These are phyloP conservation scores for Cucumis hystrix DNA, from an alignment of 306 rosid genomes.

Conservation along the genomic window DNA sequence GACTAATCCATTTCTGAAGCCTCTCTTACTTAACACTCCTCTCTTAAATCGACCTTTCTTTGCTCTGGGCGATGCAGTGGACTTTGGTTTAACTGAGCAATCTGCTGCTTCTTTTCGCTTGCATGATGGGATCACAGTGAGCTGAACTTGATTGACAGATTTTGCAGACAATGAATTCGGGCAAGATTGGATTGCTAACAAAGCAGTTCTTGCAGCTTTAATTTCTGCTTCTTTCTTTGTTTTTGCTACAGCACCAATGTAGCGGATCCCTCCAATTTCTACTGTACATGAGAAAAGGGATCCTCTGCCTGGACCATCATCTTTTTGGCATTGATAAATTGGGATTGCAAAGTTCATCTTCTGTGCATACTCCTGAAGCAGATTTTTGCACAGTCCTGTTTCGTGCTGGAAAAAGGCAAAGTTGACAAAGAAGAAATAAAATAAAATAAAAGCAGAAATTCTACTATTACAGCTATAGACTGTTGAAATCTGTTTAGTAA, in stretches of 20 bases:
- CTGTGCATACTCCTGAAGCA: conserved; percentile 97
- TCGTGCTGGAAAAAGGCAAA: conserved; percentile 45
- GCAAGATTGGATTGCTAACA: conserved; percentile 60
- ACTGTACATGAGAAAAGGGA: conserved; percentile 52
- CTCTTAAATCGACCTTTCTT: conserved; percentile 41
- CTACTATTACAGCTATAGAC: neutral
- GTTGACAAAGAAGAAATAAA: neutral
- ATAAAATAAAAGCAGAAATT: neutral
- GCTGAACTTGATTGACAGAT: conserved; percentile 23
- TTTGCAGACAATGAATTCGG: conserved; percentile 31
- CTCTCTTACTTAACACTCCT: conserved; percentile 32
- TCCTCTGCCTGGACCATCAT: conserved; percentile 35
- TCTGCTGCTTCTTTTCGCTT: conserved; percentile 31
- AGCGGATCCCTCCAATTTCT: conserved; percentile 77
- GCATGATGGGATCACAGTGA: conserved; percentile 71
- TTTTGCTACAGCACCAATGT: conserved; percentile 69
- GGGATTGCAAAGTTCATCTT: conserved; percentile 96
- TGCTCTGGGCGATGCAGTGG: conserved; percentile 24
- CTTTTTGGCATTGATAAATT: conserved; percentile 50
- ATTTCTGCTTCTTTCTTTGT: conserved; percentile 96
- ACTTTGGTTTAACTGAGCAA: conserved; percentile 18
- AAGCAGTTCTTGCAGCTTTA: conserved; percentile 95
- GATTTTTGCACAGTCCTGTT: conserved; percentile 93
- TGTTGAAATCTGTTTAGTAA: neutral
- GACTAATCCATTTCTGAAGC: conserved; percentile 4